phyloP scores from a whole-genome alignment of 441 rosid genomes.

The Croton laevigatus region DNA sequence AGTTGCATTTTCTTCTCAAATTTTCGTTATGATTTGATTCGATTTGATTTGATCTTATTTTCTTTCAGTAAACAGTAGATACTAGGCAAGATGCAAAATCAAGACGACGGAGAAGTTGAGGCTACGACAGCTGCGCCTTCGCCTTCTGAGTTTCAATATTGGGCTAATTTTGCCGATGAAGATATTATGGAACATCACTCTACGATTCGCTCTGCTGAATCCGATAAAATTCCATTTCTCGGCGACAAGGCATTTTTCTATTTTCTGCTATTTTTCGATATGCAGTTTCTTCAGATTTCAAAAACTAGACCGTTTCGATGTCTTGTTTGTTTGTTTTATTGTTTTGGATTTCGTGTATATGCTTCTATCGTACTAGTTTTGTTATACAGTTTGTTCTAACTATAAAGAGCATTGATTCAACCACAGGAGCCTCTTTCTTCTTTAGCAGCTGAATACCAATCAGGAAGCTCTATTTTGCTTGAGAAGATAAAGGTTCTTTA shows the following conservation, averaged over 20 bases:
- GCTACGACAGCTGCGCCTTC: slow-evolving; percentile 2
- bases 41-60: too few relatives aligned
- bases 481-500: slow-evolving; percentile 73
- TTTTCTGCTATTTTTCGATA: too few relatives aligned
- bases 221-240: slow-evolving; percentile 58
- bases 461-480: slow-evolving; percentile 76
- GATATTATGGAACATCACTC: slow-evolving; percentile 53
- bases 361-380: too few relatives aligned
- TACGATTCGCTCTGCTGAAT: slow-evolving; percentile 45
- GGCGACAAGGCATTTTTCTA: slow-evolving; percentile 52
- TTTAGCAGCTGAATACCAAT: slow-evolving; percentile 65
- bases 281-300: not conserved
- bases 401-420: not conserved
- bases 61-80: not conserved
- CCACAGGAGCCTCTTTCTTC: slow-evolving; percentile 74
- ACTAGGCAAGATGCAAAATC: slow-evolving; percentile 13
- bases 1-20: too few relatives aligned
- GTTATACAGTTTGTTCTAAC: too few relatives aligned
- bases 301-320: not conserved
- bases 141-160: slow-evolving; percentile 37
- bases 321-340: not conserved
- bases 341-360: not conserved
- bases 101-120: slow-evolving; percentile 31
- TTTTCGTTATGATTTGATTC: too few relatives aligned
- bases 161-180: slow-evolving; percentile 41